These are phyloP conservation scores for Hyphopichia pseudoburtonii DNA, from an alignment of 1,139 yeast genomes.

Conservation along the genomic window DNA sequence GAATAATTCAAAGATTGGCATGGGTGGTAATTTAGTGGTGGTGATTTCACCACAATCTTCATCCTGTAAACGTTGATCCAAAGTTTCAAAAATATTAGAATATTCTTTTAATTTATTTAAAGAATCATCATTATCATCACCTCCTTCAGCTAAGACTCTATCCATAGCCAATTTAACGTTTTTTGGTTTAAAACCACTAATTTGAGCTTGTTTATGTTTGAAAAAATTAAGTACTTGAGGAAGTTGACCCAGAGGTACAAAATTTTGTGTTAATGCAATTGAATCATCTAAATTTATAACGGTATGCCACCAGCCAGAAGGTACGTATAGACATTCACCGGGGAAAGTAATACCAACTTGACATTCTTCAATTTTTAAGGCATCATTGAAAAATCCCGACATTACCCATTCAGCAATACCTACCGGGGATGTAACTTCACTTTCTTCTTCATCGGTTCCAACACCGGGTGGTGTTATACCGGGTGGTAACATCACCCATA, in stretches of 20 bases:
- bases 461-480: conserved; percentile 81
- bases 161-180: conserved; percentile 44
- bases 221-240: conserved; percentile 65
- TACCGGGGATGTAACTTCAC: conserved; percentile 89
- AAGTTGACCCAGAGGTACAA: conserved; percentile 66
- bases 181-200: conserved; percentile 73
- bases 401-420: conserved; percentile 91
- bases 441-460: conserved; percentile 69
- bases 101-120: conserved; percentile 17
- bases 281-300: conserved; percentile 81
- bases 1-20: conserved; percentile 63
- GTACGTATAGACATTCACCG: conserved; percentile 86
- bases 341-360: conserved; percentile 73
- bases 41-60: conserved; percentile 48
- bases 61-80: conserved; percentile 22
- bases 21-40: conserved; percentile 30
- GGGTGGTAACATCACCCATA: conserved; percentile 91
- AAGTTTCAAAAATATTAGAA: conserved; percentile 16
- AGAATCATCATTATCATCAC: conserved; percentile 7
- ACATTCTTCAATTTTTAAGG: conserved; percentile 47
- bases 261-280: conserved; percentile 83
- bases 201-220: conserved; percentile 63
- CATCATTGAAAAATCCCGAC: conserved; percentile 74
- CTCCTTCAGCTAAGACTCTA: conserved; percentile 13
- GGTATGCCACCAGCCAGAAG: conserved; percentile 95